Conservation (phyloP, 208 protist species). For the Strigomonas galati region DNA sequence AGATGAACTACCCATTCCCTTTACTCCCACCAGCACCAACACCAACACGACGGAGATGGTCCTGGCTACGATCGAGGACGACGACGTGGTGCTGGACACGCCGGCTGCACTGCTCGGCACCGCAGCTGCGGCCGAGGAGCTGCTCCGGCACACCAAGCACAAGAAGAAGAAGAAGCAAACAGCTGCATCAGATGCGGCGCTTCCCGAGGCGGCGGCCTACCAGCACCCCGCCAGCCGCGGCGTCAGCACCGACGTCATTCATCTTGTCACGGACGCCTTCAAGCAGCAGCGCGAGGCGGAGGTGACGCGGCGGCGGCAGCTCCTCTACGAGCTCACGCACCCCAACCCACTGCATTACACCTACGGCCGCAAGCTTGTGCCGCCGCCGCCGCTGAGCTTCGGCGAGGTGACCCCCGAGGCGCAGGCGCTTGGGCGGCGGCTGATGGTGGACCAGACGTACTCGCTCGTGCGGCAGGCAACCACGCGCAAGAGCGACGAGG, state of each 20-base stretch:
- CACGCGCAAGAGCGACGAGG: conserved; percentile 30
- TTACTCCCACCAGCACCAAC: not conserved
- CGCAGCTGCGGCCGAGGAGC: conserved; percentile 1
- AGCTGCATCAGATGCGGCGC: conserved; percentile 1
- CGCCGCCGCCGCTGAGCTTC: conserved; percentile 84
- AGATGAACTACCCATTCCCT: not conserved
- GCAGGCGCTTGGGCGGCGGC: conserved; percentile 47
- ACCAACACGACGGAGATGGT: not conserved
- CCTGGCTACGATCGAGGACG: conserved; percentile 28
- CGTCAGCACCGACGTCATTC: conserved; percentile 71
- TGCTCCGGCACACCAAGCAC: conserved; percentile 3
- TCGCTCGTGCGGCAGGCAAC: conserved; percentile 68
- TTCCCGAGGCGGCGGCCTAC: conserved; percentile 16
- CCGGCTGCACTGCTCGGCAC: conserved; percentile 28
- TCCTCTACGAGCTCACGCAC: conserved; percentile 85
- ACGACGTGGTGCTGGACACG: conserved; percentile 48
- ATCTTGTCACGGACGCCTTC: conserved; percentile 86
- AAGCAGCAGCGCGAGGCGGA: conserved; percentile 55
- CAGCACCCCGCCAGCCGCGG: conserved; percentile 51
- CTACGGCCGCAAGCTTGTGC: conserved; percentile 81
- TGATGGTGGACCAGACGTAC: conserved; percentile 78
- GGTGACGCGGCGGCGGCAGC: conserved; percentile 49
- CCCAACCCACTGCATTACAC: conserved; percentile 81
- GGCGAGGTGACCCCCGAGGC: conserved; percentile 75
- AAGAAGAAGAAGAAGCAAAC: not conserved